Evolutionary conservation across 2,329 filamentous ascomycete genomes (phyloP).

Genomic region (Exserohilum turcica): DNA sequence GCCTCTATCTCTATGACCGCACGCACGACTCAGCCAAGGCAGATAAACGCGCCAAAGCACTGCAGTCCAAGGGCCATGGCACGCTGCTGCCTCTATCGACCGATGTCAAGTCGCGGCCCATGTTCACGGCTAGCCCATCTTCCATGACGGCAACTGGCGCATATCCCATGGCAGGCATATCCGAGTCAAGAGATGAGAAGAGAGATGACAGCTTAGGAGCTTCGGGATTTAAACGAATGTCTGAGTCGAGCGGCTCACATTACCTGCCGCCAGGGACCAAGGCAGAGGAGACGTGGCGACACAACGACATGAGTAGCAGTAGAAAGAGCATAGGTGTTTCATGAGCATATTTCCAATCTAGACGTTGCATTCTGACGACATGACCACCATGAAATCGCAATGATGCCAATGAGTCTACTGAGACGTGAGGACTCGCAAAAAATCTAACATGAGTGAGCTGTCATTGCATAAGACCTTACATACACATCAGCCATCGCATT

Average conservation of each 20-base stretch:
- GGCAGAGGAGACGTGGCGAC: constrained; percentile 81
- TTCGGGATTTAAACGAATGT: constrained; percentile 50
- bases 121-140: constrained; percentile 50
- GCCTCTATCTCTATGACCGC: constrained; percentile 93
- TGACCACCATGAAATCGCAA: no score
- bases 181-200: constrained; percentile 56
- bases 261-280: constrained; percentile 82
- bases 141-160: constrained; percentile 43
- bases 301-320: constrained; percentile 31
- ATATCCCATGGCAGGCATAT: constrained; percentile 32
- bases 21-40: constrained; percentile 87
- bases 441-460: constrained; percentile 12
- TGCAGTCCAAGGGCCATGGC: constrained; percentile 66
- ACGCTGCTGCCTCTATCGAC: constrained; percentile 70
- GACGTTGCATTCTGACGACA: background rate
- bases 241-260: constrained; percentile 46
- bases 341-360: constrained; percentile 14
- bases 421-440: background rate
- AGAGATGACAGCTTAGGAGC: constrained; percentile 63
- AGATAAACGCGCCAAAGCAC: constrained; percentile 72
- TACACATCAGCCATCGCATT: constrained; percentile 42
- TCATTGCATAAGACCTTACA: constrained; percentile 27
- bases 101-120: constrained; percentile 29
- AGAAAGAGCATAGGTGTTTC: constrained; percentile 32
- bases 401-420: background rate